These are phyloP conservation scores for Dendrobium chrysotoxum DNA, from an alignment of 106 monocot genomes.

Conservation along the genomic window DNA sequence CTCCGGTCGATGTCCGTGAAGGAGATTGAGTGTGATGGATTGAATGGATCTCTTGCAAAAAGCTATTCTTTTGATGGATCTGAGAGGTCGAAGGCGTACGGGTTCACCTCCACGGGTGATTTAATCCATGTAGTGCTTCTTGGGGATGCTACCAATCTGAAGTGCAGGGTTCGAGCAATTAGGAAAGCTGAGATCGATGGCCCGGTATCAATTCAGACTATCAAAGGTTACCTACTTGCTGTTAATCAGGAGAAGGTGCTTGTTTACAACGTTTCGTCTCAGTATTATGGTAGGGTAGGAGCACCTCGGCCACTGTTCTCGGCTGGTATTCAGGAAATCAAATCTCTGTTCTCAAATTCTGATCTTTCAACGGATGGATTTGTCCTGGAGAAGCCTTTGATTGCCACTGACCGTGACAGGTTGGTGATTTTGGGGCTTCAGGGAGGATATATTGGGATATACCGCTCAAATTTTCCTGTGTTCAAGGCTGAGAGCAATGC, in stretches of 20 bases:
- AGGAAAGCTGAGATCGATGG: slow-evolving; percentile 65
- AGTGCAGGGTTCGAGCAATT: slow-evolving; percentile 69
- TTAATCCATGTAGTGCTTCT: slow-evolving; percentile 62
- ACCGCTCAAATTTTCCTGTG: slow-evolving; percentile 60
- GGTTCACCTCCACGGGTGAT: slow-evolving; percentile 60
- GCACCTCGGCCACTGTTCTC: slow-evolving; percentile 64
- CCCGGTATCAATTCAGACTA: slow-evolving; percentile 50
- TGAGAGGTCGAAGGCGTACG: slow-evolving; percentile 85
- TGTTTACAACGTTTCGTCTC: slow-evolving; percentile 78
- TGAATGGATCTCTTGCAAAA: slow-evolving; percentile 59
- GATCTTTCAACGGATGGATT: slow-evolving; percentile 14
- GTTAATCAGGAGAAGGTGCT: slow-evolving; percentile 47
- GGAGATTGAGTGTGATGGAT: slow-evolving; percentile 77
- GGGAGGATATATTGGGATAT: slow-evolving; percentile 63
- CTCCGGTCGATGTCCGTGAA: slow-evolving; percentile 61
- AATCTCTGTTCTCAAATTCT: slow-evolving; percentile 35
- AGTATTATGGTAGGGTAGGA: slow-evolving; percentile 69
- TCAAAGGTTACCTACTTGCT: slow-evolving; percentile 77
- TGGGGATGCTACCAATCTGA: slow-evolving; percentile 58
- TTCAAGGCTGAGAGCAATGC: slow-evolving; percentile 57
- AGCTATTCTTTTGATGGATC: slow-evolving; percentile 62
- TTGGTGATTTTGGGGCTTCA: slow-evolving; percentile 71
- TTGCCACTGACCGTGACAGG: slow-evolving; percentile 72
- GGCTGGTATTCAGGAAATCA: slow-evolving; percentile 58
- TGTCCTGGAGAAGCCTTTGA: slow-evolving; percentile 33